Evolutionary conservation across 495 filamentous ascomycete species (phyloP).

Genomic region (Penicillium coprophilum): DNA sequence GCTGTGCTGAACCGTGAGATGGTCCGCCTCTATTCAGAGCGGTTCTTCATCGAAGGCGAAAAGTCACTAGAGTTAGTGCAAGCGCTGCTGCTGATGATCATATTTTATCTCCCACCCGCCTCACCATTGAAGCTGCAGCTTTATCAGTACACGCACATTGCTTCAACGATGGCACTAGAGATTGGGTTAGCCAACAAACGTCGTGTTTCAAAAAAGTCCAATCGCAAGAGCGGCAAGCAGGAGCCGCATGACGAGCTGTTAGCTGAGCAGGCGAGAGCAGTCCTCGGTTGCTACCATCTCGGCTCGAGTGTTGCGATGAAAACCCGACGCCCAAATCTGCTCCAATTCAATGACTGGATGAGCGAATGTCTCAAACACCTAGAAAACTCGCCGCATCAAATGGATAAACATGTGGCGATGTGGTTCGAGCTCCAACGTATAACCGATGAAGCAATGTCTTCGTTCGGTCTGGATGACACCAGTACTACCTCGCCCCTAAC

Average conservation of each 20-base stretch:
- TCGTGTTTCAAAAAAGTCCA: constrained; percentile 22
- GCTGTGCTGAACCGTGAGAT: constrained; percentile 48
- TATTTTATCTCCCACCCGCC: constrained; percentile 52
- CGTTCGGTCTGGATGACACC: constrained; percentile 53
- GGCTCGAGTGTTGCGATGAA: constrained; percentile 52
- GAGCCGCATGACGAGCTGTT: constrained; percentile 35
- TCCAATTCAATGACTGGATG: constrained; percentile 51
- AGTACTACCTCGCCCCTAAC: constrained; percentile 41
- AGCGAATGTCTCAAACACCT: constrained; percentile 46
- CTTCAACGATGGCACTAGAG: constrained; percentile 54
- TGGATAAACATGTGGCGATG: constrained; percentile 42
- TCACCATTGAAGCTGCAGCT: constrained; percentile 49
- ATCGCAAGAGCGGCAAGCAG: constrained; percentile 20
- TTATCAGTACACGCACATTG: constrained; percentile 57
- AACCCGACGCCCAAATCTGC: constrained; percentile 50
- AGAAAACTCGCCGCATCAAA: constrained; percentile 35
- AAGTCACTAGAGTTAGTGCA: constrained; percentile 57
- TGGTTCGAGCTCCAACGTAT: constrained; percentile 51
- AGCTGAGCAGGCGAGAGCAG: constrained; percentile 45
- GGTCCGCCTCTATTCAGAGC: constrained; percentile 46
- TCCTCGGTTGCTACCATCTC: constrained; percentile 49
- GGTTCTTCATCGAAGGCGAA: constrained; percentile 49
- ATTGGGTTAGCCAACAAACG: constrained; percentile 48
- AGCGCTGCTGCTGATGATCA: constrained; percentile 46
- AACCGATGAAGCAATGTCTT: constrained; percentile 47